Evolutionary conservation across 2,329 filamentous ascomycete genomes (phyloP).

Genomic region (Samsoniella hepiali): DNA sequence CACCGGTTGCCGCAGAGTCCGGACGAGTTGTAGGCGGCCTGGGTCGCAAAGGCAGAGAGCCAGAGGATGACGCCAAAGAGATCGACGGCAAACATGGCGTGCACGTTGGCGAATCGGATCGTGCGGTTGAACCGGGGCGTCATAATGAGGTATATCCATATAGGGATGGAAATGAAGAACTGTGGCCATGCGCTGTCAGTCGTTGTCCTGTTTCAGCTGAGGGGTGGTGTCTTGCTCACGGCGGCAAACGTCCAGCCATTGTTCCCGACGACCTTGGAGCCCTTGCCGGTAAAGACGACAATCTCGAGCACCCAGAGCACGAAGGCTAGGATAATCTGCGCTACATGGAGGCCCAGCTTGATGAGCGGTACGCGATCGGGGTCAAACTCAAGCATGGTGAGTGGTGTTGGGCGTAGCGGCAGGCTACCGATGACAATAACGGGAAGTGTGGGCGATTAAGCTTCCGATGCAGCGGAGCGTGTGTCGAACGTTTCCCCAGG

Average conservation of each 20-base stretch:
- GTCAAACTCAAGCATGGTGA: slow-evolving; percentile 50
- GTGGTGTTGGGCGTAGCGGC: not conserved
- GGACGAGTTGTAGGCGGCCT: slow-evolving; percentile 60
- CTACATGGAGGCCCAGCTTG: slow-evolving; percentile 57
- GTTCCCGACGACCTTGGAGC: slow-evolving; percentile 51
- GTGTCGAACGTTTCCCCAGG: not conserved
- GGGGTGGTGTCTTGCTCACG: slow-evolving; percentile 40
- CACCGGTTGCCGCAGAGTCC: slow-evolving; percentile 55
- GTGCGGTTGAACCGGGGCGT: slow-evolving; percentile 62
- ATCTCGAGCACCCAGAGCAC: slow-evolving; percentile 59
- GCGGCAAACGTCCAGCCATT: slow-evolving; percentile 63
- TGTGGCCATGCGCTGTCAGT: slow-evolving; percentile 30
- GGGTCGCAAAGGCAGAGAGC: slow-evolving; percentile 64
- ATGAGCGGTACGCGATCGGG: slow-evolving; percentile 51
- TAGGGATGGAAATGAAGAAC: slow-evolving; percentile 63
- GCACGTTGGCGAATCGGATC: slow-evolving; percentile 58
- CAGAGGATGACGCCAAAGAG: slow-evolving; percentile 57
- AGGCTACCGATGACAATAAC: not conserved
- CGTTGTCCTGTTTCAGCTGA: not conserved
- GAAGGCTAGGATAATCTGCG: slow-evolving; percentile 53
- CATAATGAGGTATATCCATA: slow-evolving; percentile 63
- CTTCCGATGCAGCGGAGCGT: not conserved
- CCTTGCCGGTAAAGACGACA: slow-evolving; percentile 50
- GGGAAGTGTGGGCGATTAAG: not conserved
- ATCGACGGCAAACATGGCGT: slow-evolving; percentile 59